phyloP scores from a whole-genome alignment of 495 filamentous ascomycete genomes.

The Tuber magnatum region DNA sequence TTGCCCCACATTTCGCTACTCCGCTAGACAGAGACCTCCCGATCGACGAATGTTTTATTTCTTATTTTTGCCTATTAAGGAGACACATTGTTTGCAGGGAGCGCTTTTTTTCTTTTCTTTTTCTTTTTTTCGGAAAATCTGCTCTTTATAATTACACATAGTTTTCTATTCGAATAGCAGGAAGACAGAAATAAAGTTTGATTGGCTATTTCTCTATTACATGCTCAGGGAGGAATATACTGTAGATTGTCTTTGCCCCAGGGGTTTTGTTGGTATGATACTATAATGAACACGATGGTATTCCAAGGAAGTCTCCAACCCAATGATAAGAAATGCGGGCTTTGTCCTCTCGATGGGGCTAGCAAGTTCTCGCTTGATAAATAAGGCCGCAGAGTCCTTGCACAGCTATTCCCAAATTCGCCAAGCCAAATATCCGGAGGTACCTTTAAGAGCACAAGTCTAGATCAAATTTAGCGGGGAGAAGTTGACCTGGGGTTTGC shows the following conservation, averaged over 20 bases:
- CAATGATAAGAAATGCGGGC: background rate
- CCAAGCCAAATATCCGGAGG: background rate
- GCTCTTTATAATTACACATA: constrained; percentile 1
- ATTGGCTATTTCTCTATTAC: background rate
- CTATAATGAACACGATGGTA: background rate
- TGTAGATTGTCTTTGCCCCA: background rate
- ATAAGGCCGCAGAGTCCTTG: background rate
- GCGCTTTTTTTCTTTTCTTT: background rate
- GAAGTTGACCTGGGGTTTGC: background rate
- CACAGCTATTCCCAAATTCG: background rate
- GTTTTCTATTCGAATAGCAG: background rate
- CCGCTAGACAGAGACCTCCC: background rate
- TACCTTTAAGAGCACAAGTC: background rate
- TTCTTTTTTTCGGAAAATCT: background rate
- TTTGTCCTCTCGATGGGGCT: background rate
- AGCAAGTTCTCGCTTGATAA: background rate
- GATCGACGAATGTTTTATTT: background rate
- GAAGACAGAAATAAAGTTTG: background rate
- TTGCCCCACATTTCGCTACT: background rate
- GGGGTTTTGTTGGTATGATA: background rate
- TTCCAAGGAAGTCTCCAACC: background rate
- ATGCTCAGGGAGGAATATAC: background rate
- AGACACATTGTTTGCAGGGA: background rate
- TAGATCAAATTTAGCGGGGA: background rate
- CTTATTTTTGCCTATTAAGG: background rate